Evolutionary conservation across 805 yeast genomes (phyloP).

Genomic region (Clavispora asparagi): DNA sequence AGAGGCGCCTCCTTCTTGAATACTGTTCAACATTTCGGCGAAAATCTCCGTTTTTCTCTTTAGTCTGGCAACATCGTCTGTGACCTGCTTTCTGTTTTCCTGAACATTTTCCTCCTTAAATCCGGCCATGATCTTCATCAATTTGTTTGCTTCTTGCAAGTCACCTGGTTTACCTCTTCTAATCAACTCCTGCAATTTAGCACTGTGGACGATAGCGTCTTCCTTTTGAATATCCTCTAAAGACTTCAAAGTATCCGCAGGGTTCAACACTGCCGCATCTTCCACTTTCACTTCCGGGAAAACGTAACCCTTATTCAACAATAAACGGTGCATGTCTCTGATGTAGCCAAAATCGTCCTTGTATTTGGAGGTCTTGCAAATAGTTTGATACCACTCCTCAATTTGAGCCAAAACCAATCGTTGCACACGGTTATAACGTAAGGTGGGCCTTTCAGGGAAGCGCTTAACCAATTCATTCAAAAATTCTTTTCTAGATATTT

Average conservation of each 20-base stretch:
- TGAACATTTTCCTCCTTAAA: conserved; percentile 77
- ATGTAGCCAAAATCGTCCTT: conserved; percentile 89
- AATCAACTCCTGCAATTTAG: conserved; percentile 91
- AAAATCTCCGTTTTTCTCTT: conserved; percentile 82
- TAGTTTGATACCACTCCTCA: conserved; percentile 96
- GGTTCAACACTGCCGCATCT: conserved; percentile 90
- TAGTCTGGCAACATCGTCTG: conserved; percentile 78
- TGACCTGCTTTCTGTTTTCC: conserved; percentile 72
- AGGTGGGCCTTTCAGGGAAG: conserved; percentile 93
- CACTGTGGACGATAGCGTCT: conserved; percentile 87
- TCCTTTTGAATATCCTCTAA: conserved; percentile 88
- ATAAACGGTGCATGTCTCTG: conserved; percentile 90
- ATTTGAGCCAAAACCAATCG: conserved; percentile 80
- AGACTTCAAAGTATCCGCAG: conserved; percentile 79
- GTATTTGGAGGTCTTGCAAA: conserved; percentile 83
- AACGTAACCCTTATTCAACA: conserved; percentile 83
- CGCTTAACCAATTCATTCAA: conserved; percentile 86
- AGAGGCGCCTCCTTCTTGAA: conserved; percentile 36
- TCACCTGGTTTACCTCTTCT: conserved; percentile 95
- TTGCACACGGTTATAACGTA: conserved; percentile 77
- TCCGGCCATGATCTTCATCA: conserved; percentile 98
- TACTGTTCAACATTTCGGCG: conserved; percentile 72
- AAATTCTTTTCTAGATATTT: conserved; percentile 91
- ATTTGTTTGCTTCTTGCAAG: conserved; percentile 89
- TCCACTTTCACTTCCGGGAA: conserved; percentile 90